Evolutionary conservation across 192 early-diverging fungal genomes (phyloP), one percentile per base, ranked within the genome.

Genomic region (Coemansia sp.): DNA sequence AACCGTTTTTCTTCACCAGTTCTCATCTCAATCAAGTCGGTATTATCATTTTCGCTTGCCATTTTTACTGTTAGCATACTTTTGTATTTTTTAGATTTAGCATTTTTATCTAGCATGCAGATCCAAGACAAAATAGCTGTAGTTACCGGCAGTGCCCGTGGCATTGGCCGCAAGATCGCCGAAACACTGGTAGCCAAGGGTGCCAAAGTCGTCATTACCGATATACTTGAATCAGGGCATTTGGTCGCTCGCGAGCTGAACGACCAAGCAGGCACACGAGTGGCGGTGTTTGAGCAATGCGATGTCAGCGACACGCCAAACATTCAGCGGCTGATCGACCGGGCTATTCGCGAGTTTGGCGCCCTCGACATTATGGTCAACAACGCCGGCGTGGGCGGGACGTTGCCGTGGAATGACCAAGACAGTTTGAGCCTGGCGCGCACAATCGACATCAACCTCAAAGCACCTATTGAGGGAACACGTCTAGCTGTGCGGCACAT

Each of bases 401-500:
- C 12, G 0, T 37, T 77, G 8, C 60, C 69, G 4, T 84, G 81
- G 82, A 37, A 70, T 5, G 81, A 88, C 10, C 37, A 28, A 3
- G 68, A 76, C 14, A 68, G 73, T 25, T 21, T 61, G 14, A 84
- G 79, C 74, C 63, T 81, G 37, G 74, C 84, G 24, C 83, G 86
- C 17, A 83, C 66, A 14, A 57, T 94, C 37, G 89, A 90, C 64
- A 86, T 91, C 59, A 88, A 94, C 75, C 68, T 94, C 31, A 84
- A 80, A 7, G 89, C 88, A 26, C 89, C 92, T 4, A 81, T 94
- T 31, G 75, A 87, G 36, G 90, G 90, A 25, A 92, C 92, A 0
- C 85, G 87, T 3, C 58, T 89, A 34, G 92, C 86, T 0, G 73
- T 92, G 17, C 64, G 78, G 11, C 70, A 86, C 51, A 76, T 91